phyloP scores from a whole-genome alignment of 306 rosid species.

The Gillenia trifoliata region DNA sequence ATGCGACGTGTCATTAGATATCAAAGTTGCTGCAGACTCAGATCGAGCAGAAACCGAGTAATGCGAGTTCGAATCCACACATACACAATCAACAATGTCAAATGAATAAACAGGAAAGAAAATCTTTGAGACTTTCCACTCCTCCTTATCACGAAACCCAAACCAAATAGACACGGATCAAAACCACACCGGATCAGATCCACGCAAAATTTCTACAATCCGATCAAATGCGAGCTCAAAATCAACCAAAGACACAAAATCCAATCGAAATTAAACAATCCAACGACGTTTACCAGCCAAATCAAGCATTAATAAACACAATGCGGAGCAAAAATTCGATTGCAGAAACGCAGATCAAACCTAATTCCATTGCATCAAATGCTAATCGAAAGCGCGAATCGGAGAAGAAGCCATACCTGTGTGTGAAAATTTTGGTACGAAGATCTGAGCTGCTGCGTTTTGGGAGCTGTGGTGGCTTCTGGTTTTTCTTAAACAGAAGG shows the following conservation, averaged over 20 bases:
- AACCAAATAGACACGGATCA: neutral
- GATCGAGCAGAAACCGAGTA: neutral
- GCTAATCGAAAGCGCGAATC: too few species aligned
- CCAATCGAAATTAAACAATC: neutral
- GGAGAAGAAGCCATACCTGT: slow-evolving; percentile 2
- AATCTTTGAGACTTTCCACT: neutral
- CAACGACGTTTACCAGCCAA: neutral
- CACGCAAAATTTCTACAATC: neutral
- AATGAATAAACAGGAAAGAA: neutral
- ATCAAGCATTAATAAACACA: neutral
- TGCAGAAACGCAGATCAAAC: neutral
- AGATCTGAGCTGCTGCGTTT: neutral
- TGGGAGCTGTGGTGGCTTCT: neutral
- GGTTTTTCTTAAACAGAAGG: neutral
- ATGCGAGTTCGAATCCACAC: neutral
- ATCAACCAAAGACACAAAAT: neutral
- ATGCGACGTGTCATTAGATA: neutral
- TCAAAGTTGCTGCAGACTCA: neutral
- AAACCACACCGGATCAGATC: neutral
- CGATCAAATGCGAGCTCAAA: neutral
- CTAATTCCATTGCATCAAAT: neutral
- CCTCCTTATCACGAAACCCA: neutral
- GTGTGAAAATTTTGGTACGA: neutral
- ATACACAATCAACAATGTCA: neutral
- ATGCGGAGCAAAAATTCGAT: neutral